phyloP scores from a whole-genome alignment of 1,284 basidiomycete genomes.

The Puccinia polysora region DNA sequence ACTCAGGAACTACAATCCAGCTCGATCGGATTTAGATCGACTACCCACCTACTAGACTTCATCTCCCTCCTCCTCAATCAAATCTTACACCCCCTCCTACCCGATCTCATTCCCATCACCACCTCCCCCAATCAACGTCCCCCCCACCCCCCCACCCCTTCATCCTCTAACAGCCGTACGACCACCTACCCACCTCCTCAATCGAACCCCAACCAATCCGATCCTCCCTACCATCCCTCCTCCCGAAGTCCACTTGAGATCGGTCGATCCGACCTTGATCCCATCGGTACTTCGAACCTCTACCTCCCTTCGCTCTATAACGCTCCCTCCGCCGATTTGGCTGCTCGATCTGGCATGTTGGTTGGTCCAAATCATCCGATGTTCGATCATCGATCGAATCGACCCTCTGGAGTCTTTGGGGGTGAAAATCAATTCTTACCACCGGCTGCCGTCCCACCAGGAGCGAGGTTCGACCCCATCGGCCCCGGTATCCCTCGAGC shows the following conservation, averaged over 20 bases:
- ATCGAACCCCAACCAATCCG: not conserved
- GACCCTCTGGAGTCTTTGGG: slow-evolving; percentile 54
- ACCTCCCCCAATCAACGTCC: slow-evolving; percentile 51
- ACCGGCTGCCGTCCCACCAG: slow-evolving; percentile 58
- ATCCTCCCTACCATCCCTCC: slow-evolving; percentile 38
- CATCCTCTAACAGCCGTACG: not conserved
- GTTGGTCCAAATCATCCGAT: slow-evolving; percentile 82
- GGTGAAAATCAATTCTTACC: slow-evolving; percentile 48
- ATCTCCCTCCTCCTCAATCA: slow-evolving; percentile 66
- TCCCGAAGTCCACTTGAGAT: slow-evolving; percentile 66
- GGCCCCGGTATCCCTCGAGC: slow-evolving; percentile 56
- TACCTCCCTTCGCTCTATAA: slow-evolving; percentile 46
- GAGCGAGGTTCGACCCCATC: slow-evolving; percentile 82
- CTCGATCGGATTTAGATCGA: slow-evolving; percentile 64
- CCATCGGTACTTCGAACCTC: slow-evolving; percentile 57
- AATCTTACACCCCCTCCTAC: slow-evolving; percentile 68
- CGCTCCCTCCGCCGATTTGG: slow-evolving; percentile 47
- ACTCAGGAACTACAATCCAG: not conserved
- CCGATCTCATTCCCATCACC: slow-evolving; percentile 60
- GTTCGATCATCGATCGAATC: slow-evolving; percentile 57
- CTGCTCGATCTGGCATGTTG: slow-evolving; percentile 71
- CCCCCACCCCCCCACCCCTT: slow-evolving; percentile 5
- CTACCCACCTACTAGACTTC: slow-evolving; percentile 69
- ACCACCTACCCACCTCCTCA: not conserved
- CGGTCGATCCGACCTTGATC: slow-evolving; percentile 75